Percentiles rank a stretch among this genome's conserved stretches.
Conservation (phyloP, 441 rosid species). For the Geranium incanum region DNA sequence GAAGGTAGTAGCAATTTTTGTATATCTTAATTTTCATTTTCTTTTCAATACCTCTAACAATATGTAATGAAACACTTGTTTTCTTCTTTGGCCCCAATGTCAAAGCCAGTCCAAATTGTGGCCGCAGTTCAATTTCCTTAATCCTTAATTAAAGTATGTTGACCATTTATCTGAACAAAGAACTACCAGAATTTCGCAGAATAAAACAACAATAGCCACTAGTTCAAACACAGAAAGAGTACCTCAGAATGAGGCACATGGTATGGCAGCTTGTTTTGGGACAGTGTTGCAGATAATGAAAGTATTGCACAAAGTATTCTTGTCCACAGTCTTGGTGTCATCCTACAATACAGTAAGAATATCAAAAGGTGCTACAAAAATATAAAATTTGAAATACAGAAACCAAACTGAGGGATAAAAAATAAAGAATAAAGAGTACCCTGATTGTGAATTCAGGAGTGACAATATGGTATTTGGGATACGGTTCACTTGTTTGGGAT, state of each 20-base stretch:
- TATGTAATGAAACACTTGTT: neutral
- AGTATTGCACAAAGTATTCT: constrained; percentile 50
- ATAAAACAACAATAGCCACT: neutral
- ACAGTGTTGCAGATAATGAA: constrained; percentile 51
- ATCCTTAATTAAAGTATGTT: no score
- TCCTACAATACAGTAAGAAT: constrained; percentile 35
- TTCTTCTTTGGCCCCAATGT: neutral
- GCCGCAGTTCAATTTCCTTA: neutral
- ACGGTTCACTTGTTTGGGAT: constrained; percentile 39
- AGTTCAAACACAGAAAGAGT: constrained; percentile 1
- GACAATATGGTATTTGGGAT: constrained; percentile 46
- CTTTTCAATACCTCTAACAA: neutral
- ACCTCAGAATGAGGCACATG: constrained; percentile 48
- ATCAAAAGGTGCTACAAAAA: constrained; percentile 14
- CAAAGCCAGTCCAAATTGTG: neutral
- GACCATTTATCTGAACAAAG: neutral
- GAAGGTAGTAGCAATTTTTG: neutral
- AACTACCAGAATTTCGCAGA: neutral
- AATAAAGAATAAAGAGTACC: constrained; percentile 32
- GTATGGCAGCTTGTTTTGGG: constrained; percentile 72
- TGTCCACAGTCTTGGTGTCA: constrained; percentile 43
- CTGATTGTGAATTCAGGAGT: constrained; percentile 40
- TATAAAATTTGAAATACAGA: constrained; percentile 2
- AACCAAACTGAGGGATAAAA: neutral
- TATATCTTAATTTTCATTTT: neutral